phyloP scores from a whole-genome alignment of 148 eudicot genomes.

The Salicornia ramosissima region DNA sequence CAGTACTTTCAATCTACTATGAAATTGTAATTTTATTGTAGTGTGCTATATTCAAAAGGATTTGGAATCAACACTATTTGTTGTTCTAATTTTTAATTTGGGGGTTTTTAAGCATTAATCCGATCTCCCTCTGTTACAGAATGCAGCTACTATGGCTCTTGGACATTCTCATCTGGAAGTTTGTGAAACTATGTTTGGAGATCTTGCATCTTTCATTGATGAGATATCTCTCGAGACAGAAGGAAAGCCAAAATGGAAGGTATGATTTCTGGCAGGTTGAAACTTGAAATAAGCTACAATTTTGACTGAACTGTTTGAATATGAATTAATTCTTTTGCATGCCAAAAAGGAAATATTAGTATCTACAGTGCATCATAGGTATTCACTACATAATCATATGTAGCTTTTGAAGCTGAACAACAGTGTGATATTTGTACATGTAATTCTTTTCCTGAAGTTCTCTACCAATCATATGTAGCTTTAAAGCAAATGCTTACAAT shows the following conservation, averaged over 20 bases:
- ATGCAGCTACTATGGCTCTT: slow-evolving; percentile 97
- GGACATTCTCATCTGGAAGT: slow-evolving; percentile 96
- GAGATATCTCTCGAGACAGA: slow-evolving; percentile 87
- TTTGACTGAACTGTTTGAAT: not conserved
- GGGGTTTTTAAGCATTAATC: slow-evolving; percentile 5
- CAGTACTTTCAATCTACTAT: not conserved
- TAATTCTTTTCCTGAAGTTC: too few species aligned
- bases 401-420: not conserved
- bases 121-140: slow-evolving; percentile 42
- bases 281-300: slow-evolving; percentile 1
- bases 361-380: not conserved
- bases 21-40: not conserved
- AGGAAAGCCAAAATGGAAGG: slow-evolving; percentile 99
- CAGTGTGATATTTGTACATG: not conserved
- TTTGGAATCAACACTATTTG: not conserved
- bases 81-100: not conserved
- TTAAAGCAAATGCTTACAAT: too few species aligned
- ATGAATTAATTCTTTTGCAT: slow-evolving; percentile 6
- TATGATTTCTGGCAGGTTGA: slow-evolving; percentile 27
- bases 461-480: too few species aligned
- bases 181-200: slow-evolving; percentile 86
- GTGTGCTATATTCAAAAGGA: not conserved
- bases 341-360: not conserved
- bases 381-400: too few species aligned
- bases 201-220: slow-evolving; percentile 85